Conservation (phyloP, 2,329 filamentous ascomycete species). For the Clonostachys rhizophaga region DNA sequence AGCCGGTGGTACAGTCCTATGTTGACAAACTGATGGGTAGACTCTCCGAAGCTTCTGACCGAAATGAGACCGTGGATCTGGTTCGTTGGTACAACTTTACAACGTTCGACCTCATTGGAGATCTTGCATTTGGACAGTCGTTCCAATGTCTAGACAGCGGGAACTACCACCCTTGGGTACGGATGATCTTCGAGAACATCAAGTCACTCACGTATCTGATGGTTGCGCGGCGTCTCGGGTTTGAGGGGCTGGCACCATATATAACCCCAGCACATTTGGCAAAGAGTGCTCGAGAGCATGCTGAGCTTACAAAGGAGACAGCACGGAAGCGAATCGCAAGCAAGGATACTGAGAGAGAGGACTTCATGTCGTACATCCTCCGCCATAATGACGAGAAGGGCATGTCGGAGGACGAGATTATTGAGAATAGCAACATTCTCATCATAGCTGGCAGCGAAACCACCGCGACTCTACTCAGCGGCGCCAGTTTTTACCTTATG, state of each 20-base stretch:
- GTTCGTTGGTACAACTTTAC: conserved; percentile 12
- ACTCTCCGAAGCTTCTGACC: conserved; percentile 2
- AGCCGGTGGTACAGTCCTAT: conserved; percentile 19
- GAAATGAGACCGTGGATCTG: conserved; percentile 6
- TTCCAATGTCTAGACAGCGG: conserved; percentile 6
- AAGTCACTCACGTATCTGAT: too few species aligned
- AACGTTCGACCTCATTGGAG: conserved; percentile 13
- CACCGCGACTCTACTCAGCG: not conserved
- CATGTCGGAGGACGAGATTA: too few species aligned
- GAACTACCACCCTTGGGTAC: conserved; percentile 7
- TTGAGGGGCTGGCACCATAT: too few species aligned
- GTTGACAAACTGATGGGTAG: conserved; percentile 8
- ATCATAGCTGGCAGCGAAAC: not conserved
- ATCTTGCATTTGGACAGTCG: conserved; percentile 9
- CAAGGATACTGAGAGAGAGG: too few species aligned
- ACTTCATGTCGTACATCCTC: too few species aligned
- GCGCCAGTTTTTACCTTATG: not conserved
- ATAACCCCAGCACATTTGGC: too few species aligned
- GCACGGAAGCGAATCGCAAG: too few species aligned
- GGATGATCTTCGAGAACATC: too few species aligned
- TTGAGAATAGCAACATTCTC: not conserved
- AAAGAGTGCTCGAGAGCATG: too few species aligned
- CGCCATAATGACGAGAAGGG: too few species aligned
- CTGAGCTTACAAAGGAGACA: too few species aligned
- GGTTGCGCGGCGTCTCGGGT: too few species aligned